phyloP scores from a whole-genome alignment of 306 rosid species.

The Abrus precatorius region DNA sequence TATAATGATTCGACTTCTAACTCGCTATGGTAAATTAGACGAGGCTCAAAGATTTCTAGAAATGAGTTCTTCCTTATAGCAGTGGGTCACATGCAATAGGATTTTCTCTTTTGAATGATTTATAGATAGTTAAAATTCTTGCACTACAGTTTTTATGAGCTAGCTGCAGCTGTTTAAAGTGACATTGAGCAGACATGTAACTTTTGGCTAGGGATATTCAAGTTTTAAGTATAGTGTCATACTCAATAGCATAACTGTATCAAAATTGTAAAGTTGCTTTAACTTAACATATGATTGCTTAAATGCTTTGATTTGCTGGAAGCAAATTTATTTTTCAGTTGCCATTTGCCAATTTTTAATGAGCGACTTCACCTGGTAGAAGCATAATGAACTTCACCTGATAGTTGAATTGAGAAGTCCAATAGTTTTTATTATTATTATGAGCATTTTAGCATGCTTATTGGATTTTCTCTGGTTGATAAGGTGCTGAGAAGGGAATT shows the following conservation, averaged over 20 bases:
- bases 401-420: neutral
- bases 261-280: conserved; percentile 8
- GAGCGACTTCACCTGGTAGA: neutral
- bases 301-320: neutral
- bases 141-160: neutral
- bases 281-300: conserved; percentile 3
- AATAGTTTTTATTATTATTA: no score
- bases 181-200: conserved; percentile 39
- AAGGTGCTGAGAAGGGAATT: no score
- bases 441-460: neutral
- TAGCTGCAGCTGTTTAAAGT: neutral
- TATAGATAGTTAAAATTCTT: conserved; percentile 36
- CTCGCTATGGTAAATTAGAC: conserved; percentile 71
- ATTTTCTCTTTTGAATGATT: conserved; percentile 27
- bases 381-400: neutral
- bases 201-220: neutral
- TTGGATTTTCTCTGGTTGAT: neutral
- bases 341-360: conserved; percentile 12
- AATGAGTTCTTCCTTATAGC: conserved; percentile 61
- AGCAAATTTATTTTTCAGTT: conserved; percentile 1
- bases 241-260: conserved; percentile 12
- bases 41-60: conserved; percentile 67
- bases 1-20: conserved; percentile 67
- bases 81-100: neutral
- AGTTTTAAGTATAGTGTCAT: conserved; percentile 4